These are phyloP conservation scores for Senna tora DNA, from an alignment of 306 rosid genomes.

Conservation along the genomic window DNA sequence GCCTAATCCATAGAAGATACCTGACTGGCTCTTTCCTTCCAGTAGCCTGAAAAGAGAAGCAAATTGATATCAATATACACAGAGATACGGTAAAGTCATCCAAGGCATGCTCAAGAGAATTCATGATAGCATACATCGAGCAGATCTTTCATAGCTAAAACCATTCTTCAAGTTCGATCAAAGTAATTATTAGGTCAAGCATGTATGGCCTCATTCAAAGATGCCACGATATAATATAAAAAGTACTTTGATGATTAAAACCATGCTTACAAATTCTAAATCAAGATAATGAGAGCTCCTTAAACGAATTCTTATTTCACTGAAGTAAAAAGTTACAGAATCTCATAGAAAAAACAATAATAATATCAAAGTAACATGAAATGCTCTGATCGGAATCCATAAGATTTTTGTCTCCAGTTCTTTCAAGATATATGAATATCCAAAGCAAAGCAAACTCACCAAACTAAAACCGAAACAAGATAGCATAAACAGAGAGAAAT, in stretches of 20 bases:
- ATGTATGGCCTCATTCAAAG: neutral
- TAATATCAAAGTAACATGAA: neutral
- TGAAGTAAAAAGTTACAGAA: neutral
- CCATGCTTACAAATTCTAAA: neutral
- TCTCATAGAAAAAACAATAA: neutral
- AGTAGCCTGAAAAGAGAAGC: constrained; percentile 42
- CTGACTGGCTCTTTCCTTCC: constrained; percentile 55
- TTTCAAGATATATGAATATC: neutral
- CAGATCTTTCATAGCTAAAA: neutral
- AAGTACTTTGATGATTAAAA: neutral
- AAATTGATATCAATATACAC: neutral
- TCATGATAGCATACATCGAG: neutral
- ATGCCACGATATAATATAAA: neutral
- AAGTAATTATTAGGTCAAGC: neutral
- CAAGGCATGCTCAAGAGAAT: neutral
- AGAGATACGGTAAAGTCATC: neutral
- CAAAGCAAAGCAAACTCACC: neutral
- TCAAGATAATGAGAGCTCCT: neutral
- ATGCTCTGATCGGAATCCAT: neutral
- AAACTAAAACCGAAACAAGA: neutral
- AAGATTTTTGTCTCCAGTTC: neutral
- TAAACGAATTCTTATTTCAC: neutral
- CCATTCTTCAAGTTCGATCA: neutral
- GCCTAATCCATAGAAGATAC: constrained; percentile 62
- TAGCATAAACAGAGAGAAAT: neutral